Evolutionary conservation across 148 eudicot species (phyloP).

Genomic region (Rhododendron williamsianum): DNA sequence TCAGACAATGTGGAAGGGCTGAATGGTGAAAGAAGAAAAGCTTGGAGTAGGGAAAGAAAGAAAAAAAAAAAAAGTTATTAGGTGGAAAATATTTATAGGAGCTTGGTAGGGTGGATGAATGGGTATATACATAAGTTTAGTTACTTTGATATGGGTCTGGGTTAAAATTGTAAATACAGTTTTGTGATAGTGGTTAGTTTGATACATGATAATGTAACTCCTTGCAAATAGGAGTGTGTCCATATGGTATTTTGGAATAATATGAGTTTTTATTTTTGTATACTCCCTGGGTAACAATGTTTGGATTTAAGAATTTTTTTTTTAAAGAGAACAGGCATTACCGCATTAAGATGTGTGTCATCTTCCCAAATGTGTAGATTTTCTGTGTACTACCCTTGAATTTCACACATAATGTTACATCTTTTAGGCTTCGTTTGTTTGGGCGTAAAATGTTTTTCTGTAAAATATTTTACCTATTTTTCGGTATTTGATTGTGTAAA

Average conservation of each 20-base stretch:
- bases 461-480: no score
- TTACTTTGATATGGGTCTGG: not conserved
- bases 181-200: conserved; percentile 1
- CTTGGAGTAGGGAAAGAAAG: not conserved
- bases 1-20: conserved; percentile 5
- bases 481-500: no score
- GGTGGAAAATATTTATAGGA: not conserved
- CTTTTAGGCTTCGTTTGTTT: no score
- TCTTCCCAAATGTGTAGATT: no score
- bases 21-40: not conserved
- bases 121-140: conserved; percentile 1
- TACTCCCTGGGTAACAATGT: not conserved
- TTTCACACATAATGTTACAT: no score
- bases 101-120: not conserved
- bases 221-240: not conserved
- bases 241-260: not conserved
- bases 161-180: conserved; percentile 12
- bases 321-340: no score
- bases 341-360: no score
- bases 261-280: not conserved
- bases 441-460: no score
- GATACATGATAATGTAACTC: conserved; percentile 3
- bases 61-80: conserved; percentile 5
- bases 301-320: not conserved
- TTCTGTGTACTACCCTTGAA: no score